These are phyloP conservation scores for Ambrosia hybrid DNA, from an alignment of 140 eudicot species.

Conservation along the genomic window DNA sequence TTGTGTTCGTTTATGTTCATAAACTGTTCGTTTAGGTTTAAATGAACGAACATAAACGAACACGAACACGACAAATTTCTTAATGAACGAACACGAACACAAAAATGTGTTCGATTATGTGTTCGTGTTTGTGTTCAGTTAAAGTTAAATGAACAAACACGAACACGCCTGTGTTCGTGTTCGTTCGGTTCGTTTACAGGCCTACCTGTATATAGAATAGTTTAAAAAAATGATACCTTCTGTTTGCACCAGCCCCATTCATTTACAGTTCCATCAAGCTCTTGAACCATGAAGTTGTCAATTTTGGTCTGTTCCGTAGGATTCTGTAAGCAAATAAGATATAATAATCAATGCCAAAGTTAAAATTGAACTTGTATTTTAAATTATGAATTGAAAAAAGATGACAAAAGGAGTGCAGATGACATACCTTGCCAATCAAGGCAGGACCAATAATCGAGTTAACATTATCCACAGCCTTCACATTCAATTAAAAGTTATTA, in stretches of 20 bases:
- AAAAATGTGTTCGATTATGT: no score
- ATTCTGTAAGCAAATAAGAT: constrained; percentile 36
- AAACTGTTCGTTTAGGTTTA: no score
- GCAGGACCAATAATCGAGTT: constrained; percentile 60
- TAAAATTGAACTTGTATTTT: not conserved
- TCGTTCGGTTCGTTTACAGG: no score
- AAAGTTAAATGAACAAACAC: no score
- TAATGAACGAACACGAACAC: no score
- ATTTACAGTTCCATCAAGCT: constrained; percentile 57
- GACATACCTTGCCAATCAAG: constrained; percentile 45
- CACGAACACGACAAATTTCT: no score
- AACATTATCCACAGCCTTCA: constrained; percentile 57
- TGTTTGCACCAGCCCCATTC: constrained; percentile 78
- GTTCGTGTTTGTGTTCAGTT: no score
- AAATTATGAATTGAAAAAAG: constrained; percentile 3
- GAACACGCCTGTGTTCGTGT: no score
- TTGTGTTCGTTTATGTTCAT: no score
- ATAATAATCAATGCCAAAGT: not conserved
- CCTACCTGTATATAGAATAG: no score
- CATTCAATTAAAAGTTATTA: constrained; percentile 14
- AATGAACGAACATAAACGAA: no score
- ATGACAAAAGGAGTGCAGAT: not conserved
- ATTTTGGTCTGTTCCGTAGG: constrained; percentile 53
- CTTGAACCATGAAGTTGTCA: constrained; percentile 70
- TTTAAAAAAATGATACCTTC: constrained; percentile 36